Evolutionary conservation across 176 grass and related monocot genomes (phyloP), one percentile per base, ranked within the genome.

Genomic region (Eleusine indica): DNA sequence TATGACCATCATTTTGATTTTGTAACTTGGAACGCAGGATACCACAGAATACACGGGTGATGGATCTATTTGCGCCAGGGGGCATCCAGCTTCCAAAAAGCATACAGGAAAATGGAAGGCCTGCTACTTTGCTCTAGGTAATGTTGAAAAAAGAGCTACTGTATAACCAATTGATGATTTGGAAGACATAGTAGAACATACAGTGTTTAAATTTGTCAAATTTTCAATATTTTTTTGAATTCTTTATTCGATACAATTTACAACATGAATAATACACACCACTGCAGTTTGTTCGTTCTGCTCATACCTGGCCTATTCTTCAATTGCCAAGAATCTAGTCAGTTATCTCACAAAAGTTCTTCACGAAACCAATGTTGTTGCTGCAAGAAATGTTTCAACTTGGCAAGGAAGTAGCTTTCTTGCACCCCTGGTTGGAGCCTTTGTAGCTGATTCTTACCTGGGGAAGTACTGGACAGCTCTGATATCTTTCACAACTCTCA

Each of bases 361-460:
- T 30, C 82, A 90, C 83, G 72, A 93, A 74, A 86, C 88, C 79
- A 93, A 93, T 83, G 64, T 87, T 52, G 65, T 14, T 13, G 88
- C 88, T 80, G 88, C 88, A 52, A 90, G 91, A 88, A 74, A 88
- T 75, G 82, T 93, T 47, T 68, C 85, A 60, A 90, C 54, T 62
- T 90, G 78, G 82, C 78, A 80, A 83, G 91, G 88, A 48, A 88
- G 88, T 70, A 83, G 64, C 57, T 90, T 52, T 25, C 73, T 93
- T 3, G 70, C 68, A 9, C 88, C 91, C 74, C 41, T 93, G 69
- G 6, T 94, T 75, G 95, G 95, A 66, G 95, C 92, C 3, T 80
- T 97, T 37, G 44, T 94, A 44, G 92, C 92, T 37, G 95, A 97
- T 89, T 94, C 92, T 14, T 94, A 80, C 21, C 82, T 89, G 88